Evolutionary conservation across 2,329 filamentous ascomycete genomes (phyloP), one percentile per base, ranked within the genome.

Genomic region (Penicillium sp.): DNA sequence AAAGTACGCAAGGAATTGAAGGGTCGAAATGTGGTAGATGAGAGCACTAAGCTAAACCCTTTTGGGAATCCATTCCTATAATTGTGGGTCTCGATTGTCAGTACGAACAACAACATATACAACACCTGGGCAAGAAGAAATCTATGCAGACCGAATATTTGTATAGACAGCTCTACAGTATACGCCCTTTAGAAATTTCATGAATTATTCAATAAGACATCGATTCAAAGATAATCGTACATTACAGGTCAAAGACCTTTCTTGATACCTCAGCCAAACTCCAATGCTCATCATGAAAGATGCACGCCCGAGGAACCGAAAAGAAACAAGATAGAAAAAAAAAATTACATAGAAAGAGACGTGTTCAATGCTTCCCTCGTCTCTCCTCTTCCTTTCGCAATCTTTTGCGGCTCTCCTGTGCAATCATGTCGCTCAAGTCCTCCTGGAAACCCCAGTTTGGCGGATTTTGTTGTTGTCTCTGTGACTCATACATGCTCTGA

Each of bases 341-440:
- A 19, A 33, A 45, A 17, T 10, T 26, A 26, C 28, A 41, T 4
- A 2, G 17, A 10, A 50, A 17, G 14, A 45, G 41, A 11, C 22
- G 35, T 36, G 4, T 16, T 69, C 56, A 78, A 47, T 71, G 66
- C 79, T 88, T 87, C 61, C 84, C 82, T 67, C 82, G 82, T 71
- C 86, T 86, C 74, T 96, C 91, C 73, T 90, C 87, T 65, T 96
- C 92, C 62, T 89, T 85, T 82, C 92, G 95, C 71, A 92, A 83
- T 71, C 91, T 84, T 82, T 97, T 97, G 62, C 91, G 84, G 69
- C 87, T 91, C 77, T 97, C 94, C 67, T 90, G 88, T 12, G 91
- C 91, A 77, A 99, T 97, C 90, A 99, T 95, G 68, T 96, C 90
- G 67, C 88, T 93, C 54, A 99, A 76, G 70, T 97, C 93, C 65